These are phyloP conservation scores for Cinnamomum chago DNA, from an alignment of 164 flowering plant genomes.

Conservation along the genomic window DNA sequence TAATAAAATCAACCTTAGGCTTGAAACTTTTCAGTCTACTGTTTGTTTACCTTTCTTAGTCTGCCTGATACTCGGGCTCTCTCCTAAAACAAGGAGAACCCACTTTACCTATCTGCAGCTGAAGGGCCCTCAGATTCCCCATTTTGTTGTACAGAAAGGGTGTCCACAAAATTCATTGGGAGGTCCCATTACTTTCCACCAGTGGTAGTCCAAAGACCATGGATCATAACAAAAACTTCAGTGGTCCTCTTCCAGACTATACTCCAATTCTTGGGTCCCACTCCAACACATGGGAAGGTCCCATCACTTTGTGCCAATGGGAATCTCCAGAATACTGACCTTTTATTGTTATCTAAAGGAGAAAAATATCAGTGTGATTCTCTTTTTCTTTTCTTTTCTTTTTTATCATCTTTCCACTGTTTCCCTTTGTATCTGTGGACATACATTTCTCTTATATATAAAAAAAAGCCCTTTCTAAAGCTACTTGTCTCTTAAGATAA, in stretches of 20 bases:
- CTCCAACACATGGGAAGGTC: not conserved
- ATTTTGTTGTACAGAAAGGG: not conserved
- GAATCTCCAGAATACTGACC: not conserved
- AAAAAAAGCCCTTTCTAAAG: not conserved
- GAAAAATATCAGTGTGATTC: not conserved
- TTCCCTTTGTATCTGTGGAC: not conserved
- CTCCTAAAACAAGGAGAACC: not conserved
- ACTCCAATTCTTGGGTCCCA: not conserved
- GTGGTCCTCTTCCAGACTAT: no score
- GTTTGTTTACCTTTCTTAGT: not conserved
- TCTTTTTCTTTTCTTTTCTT: not conserved
- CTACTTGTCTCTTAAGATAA: not conserved
- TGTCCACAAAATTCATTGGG: not conserved
- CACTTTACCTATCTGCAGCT: not conserved
- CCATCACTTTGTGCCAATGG: not conserved
- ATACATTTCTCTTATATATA: not conserved
- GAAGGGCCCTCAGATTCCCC: not conserved
- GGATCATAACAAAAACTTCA: no score
- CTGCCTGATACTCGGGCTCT: not conserved
- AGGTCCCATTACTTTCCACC: not conserved
- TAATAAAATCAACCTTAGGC: not conserved
- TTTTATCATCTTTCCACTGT: not conserved
- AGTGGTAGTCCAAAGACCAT: no score
- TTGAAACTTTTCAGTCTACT: not conserved
- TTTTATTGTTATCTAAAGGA: not conserved